These are phyloP conservation scores for Solanum rostratum DNA, from an alignment of 257 asterid species.

Conservation along the genomic window DNA sequence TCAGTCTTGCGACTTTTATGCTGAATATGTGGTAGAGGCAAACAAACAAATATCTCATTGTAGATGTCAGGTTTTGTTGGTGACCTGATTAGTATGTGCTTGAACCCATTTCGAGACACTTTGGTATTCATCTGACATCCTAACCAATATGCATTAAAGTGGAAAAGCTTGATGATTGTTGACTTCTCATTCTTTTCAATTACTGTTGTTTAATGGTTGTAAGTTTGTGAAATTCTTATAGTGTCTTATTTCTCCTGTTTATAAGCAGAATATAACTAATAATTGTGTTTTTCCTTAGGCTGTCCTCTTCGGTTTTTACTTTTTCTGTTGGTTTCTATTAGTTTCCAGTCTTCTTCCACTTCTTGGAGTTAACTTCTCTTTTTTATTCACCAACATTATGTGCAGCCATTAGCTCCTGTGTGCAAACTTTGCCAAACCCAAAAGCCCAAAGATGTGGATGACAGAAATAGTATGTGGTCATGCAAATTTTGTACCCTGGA, in stretches of 20 bases:
- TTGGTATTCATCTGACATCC: neutral
- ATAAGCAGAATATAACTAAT: neutral
- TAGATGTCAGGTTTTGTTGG: neutral
- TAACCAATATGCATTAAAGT: neutral
- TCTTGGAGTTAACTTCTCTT: neutral
- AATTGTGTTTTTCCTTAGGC: neutral
- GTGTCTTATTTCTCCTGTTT: neutral
- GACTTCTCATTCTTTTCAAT: neutral
- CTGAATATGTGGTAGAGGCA: neutral
- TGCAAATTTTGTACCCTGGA: conserved; percentile 75
- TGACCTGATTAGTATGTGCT: neutral
- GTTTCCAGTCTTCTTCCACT: neutral
- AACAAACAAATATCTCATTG: neutral
- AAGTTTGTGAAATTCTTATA: neutral
- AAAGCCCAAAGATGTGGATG: conserved; percentile 37
- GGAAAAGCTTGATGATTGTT: neutral
- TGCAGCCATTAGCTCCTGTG: conserved; percentile 66
- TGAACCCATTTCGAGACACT: neutral
- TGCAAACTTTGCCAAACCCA: conserved; percentile 59
- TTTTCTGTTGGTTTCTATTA: neutral
- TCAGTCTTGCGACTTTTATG: neutral
- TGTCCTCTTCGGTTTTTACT: neutral
- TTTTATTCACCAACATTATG: neutral
- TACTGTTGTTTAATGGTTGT: neutral
- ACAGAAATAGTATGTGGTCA: conserved; percentile 39